Evolutionary conservation across 371 early-diverging fungal species (phyloP), one percentile per base, ranked within the genome.

Genomic region (Rhizopus delemar): DNA sequence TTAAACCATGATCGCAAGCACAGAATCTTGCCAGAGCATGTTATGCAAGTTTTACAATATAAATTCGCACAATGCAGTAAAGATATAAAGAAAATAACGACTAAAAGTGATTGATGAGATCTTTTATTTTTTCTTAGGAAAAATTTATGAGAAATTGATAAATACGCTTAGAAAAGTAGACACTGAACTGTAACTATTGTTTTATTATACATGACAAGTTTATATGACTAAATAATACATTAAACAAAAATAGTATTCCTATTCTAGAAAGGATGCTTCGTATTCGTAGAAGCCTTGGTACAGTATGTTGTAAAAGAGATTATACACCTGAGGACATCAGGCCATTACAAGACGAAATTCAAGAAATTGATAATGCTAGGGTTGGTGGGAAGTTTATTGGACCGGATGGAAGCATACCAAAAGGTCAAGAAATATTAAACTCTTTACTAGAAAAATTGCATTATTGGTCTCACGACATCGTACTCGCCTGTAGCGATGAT

Each of bases 371-470:
- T 59, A 67, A 75, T 54, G 57, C 69, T 60, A 79, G 90, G 16
- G 78, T 81, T 2, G 86, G 90, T 57, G 91, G 90, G 57, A 89
- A 88, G 62, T 92, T 92, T 64, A 54, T 87, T 32, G 73, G 71
- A 5, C 69, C 60, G 9, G 74, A 86, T 57, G 90, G 89, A 3
- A 46, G 52, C 4, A 62, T 57, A 6, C 73, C 87, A 8, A 86
- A 89, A 3, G 46, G 46, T 12, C 46, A 45, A 45, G 46, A 7
- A 8, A 87, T 87, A 1, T 84, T 95, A 38, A 84, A 88, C 35
- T 86, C 81, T 5, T 61, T 95, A 28, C 55, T 95, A 39, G 93
- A 94, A 57, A 84, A 89, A 57, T 84, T 90, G 50, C 90, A 81
- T 55, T 88, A 86, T 41, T 85, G 86, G 55, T 78, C 89, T 12